These are phyloP conservation scores for Solanum hybrid DNA, from an alignment of 305 asterid species.

Conservation along the genomic window DNA sequence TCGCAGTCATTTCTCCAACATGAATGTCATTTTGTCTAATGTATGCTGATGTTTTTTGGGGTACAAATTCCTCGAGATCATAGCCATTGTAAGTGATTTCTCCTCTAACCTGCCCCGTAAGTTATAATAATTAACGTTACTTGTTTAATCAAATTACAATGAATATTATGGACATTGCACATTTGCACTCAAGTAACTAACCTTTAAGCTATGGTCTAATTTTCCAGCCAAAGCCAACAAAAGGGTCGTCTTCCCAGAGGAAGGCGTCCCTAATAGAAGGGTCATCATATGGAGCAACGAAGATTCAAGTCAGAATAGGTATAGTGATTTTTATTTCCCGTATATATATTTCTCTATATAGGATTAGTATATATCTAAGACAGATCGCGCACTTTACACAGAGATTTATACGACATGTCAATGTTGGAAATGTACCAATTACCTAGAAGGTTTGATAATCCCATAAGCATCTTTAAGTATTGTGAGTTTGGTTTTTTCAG, in stretches of 20 bases:
- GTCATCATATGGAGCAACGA: neutral
- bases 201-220: neutral
- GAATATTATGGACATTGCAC: neutral
- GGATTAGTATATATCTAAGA: neutral
- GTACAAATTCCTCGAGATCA: conserved; percentile 26
- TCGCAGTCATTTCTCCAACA: too few species aligned
- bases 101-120: conserved; percentile 40
- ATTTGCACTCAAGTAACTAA: neutral
- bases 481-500: conserved; percentile 21
- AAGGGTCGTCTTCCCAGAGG: neutral
- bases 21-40: too few species aligned
- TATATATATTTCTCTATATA: neutral
- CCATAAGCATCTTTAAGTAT: conserved; percentile 41
- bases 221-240: neutral
- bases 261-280: neutral
- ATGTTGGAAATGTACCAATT: neutral
- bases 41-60: too few species aligned
- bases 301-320: neutral
- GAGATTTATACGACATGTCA: neutral
- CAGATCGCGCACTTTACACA: neutral
- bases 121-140: neutral
- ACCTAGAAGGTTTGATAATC: conserved; percentile 44
- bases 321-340: neutral
- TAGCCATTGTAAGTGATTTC: conserved; percentile 76
- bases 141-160: neutral